These are phyloP conservation scores for Heritiera littoralis DNA, from an alignment of 345 rosid genomes.

Conservation along the genomic window DNA sequence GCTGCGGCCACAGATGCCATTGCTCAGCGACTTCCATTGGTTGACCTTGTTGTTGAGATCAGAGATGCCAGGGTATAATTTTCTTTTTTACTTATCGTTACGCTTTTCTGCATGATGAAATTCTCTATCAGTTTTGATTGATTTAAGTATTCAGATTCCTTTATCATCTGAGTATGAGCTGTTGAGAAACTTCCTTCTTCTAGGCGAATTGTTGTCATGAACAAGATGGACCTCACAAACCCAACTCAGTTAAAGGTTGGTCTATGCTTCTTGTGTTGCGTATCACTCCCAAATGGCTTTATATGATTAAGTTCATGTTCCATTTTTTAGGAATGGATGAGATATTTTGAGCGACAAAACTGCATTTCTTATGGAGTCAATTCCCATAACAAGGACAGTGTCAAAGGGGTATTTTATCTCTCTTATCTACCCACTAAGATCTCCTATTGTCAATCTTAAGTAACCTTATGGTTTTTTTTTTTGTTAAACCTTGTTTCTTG, in stretches of 20 bases:
- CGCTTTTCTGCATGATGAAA: constrained; percentile 40
- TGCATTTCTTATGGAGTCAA: constrained; percentile 56
- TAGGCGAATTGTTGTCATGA: constrained; percentile 58
- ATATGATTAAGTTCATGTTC: neutral
- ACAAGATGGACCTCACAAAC: constrained; percentile 76
- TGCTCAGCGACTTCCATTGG: constrained; percentile 56
- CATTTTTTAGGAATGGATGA: constrained; percentile 52
- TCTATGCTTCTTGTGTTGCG: neutral
- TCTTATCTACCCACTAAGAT: neutral
- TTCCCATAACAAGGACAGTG: constrained; percentile 76
- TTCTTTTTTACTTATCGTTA: neutral
- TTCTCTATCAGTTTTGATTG: constrained; percentile 28
- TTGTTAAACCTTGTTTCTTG: neutral
- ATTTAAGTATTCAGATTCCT: constrained; percentile 50
- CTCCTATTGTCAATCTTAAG: neutral
- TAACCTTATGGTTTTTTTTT: neutral
- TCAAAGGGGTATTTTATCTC: constrained; percentile 50
- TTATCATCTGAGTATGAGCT: constrained; percentile 60
- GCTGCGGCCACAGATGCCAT: constrained; percentile 69
- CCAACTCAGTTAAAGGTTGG: constrained; percentile 45
- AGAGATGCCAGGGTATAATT: constrained; percentile 71
- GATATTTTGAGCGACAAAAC: constrained; percentile 45
- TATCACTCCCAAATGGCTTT: neutral
- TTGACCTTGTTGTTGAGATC: constrained; percentile 63
- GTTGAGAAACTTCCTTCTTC: constrained; percentile 33